These are phyloP conservation scores for Polyporus arcularius DNA, from an alignment of 768 basidiomycete genomes.

Conservation along the genomic window DNA sequence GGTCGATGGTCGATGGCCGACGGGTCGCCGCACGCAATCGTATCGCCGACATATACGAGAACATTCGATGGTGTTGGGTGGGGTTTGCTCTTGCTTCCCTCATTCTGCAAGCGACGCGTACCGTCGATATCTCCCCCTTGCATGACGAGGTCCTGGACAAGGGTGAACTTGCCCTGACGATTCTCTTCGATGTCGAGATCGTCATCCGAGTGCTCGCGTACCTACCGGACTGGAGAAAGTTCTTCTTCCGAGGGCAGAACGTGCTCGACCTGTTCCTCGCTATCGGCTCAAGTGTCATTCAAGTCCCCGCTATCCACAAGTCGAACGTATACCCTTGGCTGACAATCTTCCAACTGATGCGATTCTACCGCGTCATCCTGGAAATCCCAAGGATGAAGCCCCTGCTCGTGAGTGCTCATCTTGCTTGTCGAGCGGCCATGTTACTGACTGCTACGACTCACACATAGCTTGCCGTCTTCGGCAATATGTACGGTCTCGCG, in stretches of 20 bases:
- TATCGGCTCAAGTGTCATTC: constrained; percentile 73
- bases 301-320: constrained; percentile 74
- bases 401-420: constrained; percentile 59
- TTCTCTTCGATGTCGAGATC: constrained; percentile 90
- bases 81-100: constrained; percentile 72
- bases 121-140: constrained; percentile 45
- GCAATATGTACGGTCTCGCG: constrained; percentile 84
- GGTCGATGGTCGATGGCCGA: constrained; percentile 51
- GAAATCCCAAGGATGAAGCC: constrained; percentile 90
- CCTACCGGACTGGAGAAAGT: constrained; percentile 81
- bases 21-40: constrained; percentile 44
- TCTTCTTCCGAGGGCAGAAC: constrained; percentile 64
- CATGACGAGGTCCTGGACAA: constrained; percentile 56
- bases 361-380: constrained; percentile 92
- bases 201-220: constrained; percentile 67
- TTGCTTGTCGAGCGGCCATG: background rate
- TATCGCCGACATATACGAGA: constrained; percentile 55
- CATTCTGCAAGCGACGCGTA: constrained; percentile 69
- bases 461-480: constrained; percentile 79
- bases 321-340: constrained; percentile 83
- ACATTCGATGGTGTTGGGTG: constrained; percentile 74
- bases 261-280: constrained; percentile 78
- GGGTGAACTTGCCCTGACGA: constrained; percentile 75
- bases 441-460: constrained; percentile 5
- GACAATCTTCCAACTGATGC: constrained; percentile 79